Percentiles rank a stretch among this genome's conserved stretches.
phyloP scores from a whole-genome alignment of 495 filamentous ascomycete genomes.

The Aspergillus egyptiacus region DNA sequence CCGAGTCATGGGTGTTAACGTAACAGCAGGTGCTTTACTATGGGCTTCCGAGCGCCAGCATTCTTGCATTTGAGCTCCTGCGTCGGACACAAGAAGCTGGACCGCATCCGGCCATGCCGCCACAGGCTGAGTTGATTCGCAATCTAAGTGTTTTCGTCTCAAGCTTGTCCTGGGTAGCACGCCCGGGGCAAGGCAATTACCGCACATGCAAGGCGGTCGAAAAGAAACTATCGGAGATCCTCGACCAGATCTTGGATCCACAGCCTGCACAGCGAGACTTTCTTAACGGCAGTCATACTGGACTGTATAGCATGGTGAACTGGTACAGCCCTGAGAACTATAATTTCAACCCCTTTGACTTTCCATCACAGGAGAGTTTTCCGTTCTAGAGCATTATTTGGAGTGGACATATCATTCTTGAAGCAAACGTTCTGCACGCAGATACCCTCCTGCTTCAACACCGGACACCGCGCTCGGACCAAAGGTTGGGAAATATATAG shows the following conservation, averaged over 20 bases:
- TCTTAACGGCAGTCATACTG: slow-evolving; percentile 30
- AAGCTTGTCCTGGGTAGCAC: slow-evolving; percentile 48
- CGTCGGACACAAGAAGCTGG: slow-evolving; percentile 46
- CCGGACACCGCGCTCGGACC: neutral
- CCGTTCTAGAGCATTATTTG: slow-evolving; percentile 1
- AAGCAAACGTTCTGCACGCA: too few relatives aligned
- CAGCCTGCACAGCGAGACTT: slow-evolving; percentile 25
- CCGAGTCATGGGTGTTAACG: too few relatives aligned
- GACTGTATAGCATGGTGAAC: slow-evolving; percentile 32
- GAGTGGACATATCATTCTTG: too few relatives aligned
- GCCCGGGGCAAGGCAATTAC: slow-evolving; percentile 50
- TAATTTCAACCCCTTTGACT: slow-evolving; percentile 33
- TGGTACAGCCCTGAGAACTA: slow-evolving; percentile 36
- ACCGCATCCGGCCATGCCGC: slow-evolving; percentile 33
- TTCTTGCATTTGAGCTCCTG: slow-evolving; percentile 57
- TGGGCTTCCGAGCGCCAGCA: slow-evolving; percentile 53
- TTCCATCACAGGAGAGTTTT: slow-evolving; percentile 23
- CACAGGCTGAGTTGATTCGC: slow-evolving; percentile 56
- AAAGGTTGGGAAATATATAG: slow-evolving; percentile 2
- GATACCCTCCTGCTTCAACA: too few relatives aligned
- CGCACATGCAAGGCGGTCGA: slow-evolving; percentile 44
- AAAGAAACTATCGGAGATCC: slow-evolving; percentile 39
- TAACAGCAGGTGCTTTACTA: slow-evolving; percentile 41
- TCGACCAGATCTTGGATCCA: slow-evolving; percentile 39
- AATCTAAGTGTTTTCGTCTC: slow-evolving; percentile 59